These are phyloP conservation scores for Tolypocladium tundrense DNA, from an alignment of 2,329 filamentous ascomycete genomes.

Conservation along the genomic window DNA sequence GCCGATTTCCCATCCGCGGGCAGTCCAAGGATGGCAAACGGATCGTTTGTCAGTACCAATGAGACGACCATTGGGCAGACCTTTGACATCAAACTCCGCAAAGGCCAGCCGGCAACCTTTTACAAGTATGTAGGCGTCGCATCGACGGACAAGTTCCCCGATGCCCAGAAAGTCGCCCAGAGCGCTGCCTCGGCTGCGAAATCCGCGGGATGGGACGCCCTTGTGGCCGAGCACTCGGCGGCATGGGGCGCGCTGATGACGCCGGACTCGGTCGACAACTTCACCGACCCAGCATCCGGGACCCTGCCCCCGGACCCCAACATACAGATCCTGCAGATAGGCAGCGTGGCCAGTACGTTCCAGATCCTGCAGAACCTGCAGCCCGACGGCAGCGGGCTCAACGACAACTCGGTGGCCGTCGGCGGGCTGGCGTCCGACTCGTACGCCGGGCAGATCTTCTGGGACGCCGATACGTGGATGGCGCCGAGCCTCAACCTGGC, in stretches of 20 bases:
- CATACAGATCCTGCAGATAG: constrained; percentile 43
- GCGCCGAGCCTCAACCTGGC: constrained; percentile 14
- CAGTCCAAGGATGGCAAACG: constrained; percentile 14
- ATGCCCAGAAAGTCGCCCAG: constrained; percentile 45
- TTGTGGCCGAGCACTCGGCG: constrained; percentile 43
- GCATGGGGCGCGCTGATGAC: constrained; percentile 56
- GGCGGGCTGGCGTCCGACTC: constrained; percentile 16
- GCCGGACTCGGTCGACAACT: constrained; percentile 52
- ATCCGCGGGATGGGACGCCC: constrained; percentile 40
- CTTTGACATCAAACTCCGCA: constrained; percentile 39
- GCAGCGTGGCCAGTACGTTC: constrained; percentile 43
- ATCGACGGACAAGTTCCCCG: constrained; percentile 55
- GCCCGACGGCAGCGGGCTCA: constrained; percentile 32
- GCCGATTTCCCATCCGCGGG: constrained; percentile 29
- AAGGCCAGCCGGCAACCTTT: constrained; percentile 42
- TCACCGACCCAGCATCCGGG: constrained; percentile 40
- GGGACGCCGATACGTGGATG: constrained; percentile 20
- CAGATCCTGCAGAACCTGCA: constrained; percentile 46
- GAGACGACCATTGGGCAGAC: constrained; percentile 55
- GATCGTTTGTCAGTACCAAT: constrained; percentile 39
- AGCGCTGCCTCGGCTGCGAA: constrained; percentile 37
- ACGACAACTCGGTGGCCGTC: constrained; percentile 13
- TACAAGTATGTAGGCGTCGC: constrained; percentile 61
- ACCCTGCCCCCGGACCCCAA: constrained; percentile 45
- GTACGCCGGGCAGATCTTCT: constrained; percentile 18